These are phyloP conservation scores for Suillus variegatus DNA, from an alignment of 768 basidiomycete species.

Conservation along the genomic window DNA sequence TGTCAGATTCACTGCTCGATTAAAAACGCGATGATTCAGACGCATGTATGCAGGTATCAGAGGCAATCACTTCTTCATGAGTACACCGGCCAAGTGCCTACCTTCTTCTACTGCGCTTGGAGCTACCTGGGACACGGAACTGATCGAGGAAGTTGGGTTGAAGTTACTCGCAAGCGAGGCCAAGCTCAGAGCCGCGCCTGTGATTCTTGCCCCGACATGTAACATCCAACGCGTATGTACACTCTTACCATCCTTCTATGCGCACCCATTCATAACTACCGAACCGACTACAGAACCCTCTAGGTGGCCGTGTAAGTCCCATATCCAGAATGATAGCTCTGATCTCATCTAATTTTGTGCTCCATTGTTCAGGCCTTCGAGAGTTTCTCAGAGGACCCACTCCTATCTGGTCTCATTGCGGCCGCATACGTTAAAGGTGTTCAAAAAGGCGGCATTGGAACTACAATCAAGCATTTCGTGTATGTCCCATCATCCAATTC, in stretches of 20 bases:
- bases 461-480: slow-evolving; percentile 84
- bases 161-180: slow-evolving; percentile 72
- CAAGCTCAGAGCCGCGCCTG: slow-evolving; percentile 65
- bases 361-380: slow-evolving; percentile 59
- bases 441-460: slow-evolving; percentile 74
- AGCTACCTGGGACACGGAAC: slow-evolving; percentile 70
- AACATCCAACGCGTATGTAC: slow-evolving; percentile 73
- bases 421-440: slow-evolving; percentile 77
- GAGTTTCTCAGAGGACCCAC: slow-evolving; percentile 78
- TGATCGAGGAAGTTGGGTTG: slow-evolving; percentile 61
- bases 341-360: slow-evolving; percentile 13
- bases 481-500: slow-evolving; percentile 29
- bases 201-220: slow-evolving; percentile 78
- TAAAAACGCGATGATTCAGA: not conserved
- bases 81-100: slow-evolving; percentile 77
- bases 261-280: not conserved
- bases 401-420: slow-evolving; percentile 68
- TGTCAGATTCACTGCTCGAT: slow-evolving; percentile 16
- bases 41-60: slow-evolving; percentile 42
- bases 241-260: slow-evolving; percentile 15
- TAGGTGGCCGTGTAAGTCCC: slow-evolving; percentile 61
- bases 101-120: slow-evolving; percentile 75
- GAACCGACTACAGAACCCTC: slow-evolving; percentile 50
- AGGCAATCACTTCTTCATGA: slow-evolving; percentile 80
- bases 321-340: not conserved